A percentile compares a stretch with the other conserved stretches of the same genome.
These are phyloP conservation scores for Pestalotiopsis sp. DNA, from an alignment of 2,329 filamentous ascomycete species.

Conservation along the genomic window DNA sequence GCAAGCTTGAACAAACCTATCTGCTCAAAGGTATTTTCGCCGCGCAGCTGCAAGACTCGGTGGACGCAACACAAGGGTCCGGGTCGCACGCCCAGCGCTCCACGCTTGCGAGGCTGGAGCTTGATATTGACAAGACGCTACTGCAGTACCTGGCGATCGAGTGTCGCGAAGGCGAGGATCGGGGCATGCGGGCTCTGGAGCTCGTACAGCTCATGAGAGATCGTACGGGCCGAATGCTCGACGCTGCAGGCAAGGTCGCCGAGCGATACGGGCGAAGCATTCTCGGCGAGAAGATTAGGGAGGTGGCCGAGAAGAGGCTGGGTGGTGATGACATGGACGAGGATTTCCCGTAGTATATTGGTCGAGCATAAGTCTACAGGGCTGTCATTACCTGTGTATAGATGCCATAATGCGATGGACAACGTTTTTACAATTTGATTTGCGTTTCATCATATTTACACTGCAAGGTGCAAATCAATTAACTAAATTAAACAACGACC, in stretches of 20 bases:
- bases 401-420: no score
- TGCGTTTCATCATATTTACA: no score
- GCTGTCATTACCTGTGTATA: no score
- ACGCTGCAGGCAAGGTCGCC: slow-evolving; percentile 88
- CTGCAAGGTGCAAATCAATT: no score
- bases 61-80: slow-evolving; percentile 67
- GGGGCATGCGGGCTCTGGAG: slow-evolving; percentile 93
- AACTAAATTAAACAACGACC: no score
- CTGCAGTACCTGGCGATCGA: slow-evolving; percentile 87
- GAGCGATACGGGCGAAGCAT: slow-evolving; percentile 79
- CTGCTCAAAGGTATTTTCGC: slow-evolving; percentile 74
- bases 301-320: slow-evolving; percentile 73
- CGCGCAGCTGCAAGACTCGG: slow-evolving; percentile 73
- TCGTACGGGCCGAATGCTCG: slow-evolving; percentile 83
- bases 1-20: slow-evolving; percentile 77
- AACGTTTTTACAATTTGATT: no score
- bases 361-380: no score
- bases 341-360: slow-evolving; percentile 31
- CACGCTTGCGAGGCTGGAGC: slow-evolving; percentile 70
- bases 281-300: slow-evolving; percentile 86
- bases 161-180: slow-evolving; percentile 89
- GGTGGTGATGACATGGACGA: slow-evolving; percentile 53
- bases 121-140: slow-evolving; percentile 87
- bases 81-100: slow-evolving; percentile 58
- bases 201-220: slow-evolving; percentile 86